Evolutionary conservation across 148 eudicot species (phyloP).

Genomic region (Mesembryanthemum crystallinum): DNA sequence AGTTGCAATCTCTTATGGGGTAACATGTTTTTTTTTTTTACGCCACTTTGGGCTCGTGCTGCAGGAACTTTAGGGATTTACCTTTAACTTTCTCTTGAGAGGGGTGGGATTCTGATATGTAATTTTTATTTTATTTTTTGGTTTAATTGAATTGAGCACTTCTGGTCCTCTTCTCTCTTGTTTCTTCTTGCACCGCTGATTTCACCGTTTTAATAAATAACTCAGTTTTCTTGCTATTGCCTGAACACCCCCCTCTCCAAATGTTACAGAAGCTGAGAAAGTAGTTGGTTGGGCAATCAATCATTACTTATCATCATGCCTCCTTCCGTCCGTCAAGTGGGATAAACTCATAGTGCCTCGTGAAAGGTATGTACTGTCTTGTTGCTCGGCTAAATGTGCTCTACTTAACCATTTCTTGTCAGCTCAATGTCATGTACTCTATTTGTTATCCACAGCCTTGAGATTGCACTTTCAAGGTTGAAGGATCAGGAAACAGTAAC

Average conservation of each 20-base stretch:
- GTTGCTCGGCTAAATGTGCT: not conserved
- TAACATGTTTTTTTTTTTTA: too few species aligned
- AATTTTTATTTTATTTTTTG: too few species aligned
- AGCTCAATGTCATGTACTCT: not conserved
- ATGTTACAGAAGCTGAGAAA: constrained; percentile 75
- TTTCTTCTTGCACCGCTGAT: too few species aligned
- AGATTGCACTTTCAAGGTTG: constrained; percentile 74
- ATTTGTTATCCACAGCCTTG: constrained; percentile 49
- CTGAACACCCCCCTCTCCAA: not conserved
- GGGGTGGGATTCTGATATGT: too few species aligned
- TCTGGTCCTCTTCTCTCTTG: too few species aligned
- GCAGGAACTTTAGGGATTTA: too few species aligned
- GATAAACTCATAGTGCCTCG: constrained; percentile 65
- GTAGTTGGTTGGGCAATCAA: constrained; percentile 98
- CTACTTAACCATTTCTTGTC: not conserved
- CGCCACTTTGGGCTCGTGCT: too few species aligned
- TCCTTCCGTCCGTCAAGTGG: constrained; percentile 63
- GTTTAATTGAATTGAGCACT: too few species aligned
- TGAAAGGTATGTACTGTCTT: constrained; percentile 52
- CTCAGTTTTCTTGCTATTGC: not conserved
- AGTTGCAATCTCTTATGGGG: too few species aligned
- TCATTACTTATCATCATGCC: constrained; percentile 77
- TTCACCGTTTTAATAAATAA: too few species aligned
- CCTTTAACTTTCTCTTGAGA: too few species aligned
- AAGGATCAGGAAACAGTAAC: constrained; percentile 75